These are phyloP conservation scores for Alisma plantagoaquatica DNA, from an alignment of 106 monocot species.

Conservation along the genomic window DNA sequence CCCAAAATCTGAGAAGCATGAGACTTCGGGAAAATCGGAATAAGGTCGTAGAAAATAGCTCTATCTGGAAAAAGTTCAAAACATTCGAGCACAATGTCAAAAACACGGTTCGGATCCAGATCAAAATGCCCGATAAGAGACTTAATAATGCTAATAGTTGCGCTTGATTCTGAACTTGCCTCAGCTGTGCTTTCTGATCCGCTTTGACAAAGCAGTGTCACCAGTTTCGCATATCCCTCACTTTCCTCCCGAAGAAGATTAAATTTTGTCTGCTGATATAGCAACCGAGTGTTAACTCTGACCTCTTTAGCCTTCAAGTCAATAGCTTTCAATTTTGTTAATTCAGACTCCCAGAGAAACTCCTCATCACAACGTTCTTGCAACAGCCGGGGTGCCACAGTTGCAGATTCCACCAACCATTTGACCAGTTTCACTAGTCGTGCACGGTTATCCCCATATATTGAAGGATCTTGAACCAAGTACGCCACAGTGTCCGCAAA, in stretches of 20 bases:
- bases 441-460: slow-evolving; percentile 41
- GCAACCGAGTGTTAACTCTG: slow-evolving; percentile 91
- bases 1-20: slow-evolving; percentile 96
- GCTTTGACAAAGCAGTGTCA: slow-evolving; percentile 92
- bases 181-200: slow-evolving; percentile 37
- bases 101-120: slow-evolving; percentile 97
- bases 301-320: slow-evolving; percentile 97
- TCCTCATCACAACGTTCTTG: slow-evolving; percentile 99
- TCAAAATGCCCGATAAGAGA: slow-evolving; percentile 99
- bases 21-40: slow-evolving; percentile 97
- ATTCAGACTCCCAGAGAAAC: slow-evolving; percentile 87
- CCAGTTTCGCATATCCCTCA: slow-evolving; percentile 98
- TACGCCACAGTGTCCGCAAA: slow-evolving; percentile 75
- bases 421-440: slow-evolving; percentile 79
- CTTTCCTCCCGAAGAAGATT: slow-evolving; percentile 97
- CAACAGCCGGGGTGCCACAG: slow-evolving; percentile 65
- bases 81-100: slow-evolving; percentile 97
- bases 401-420: slow-evolving; percentile 62
- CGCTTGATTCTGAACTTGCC: slow-evolving; percentile 33
- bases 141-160: slow-evolving; percentile 86
- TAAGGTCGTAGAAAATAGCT: slow-evolving; percentile 57
- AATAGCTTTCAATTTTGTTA: slow-evolving; percentile 73
- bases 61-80: slow-evolving; percentile 85
- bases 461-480: slow-evolving; percentile 61
- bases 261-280: slow-evolving; percentile 99